phyloP scores from a whole-genome alignment of 495 filamentous ascomycete species.

The Pyrenopolyporus hunteri region DNA sequence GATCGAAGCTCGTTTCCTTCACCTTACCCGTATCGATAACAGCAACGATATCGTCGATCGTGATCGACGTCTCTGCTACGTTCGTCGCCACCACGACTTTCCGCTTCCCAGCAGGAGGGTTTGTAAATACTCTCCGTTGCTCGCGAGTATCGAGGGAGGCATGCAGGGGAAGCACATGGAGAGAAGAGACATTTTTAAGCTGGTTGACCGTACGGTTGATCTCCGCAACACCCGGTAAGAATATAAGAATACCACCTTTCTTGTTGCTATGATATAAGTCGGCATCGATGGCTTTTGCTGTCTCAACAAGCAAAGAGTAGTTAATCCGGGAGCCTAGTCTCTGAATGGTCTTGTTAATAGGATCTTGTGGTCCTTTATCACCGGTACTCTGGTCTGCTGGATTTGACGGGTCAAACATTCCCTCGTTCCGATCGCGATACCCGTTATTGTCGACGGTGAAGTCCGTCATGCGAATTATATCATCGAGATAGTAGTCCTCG shows the following conservation, averaged over 20 bases:
- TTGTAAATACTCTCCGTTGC: slow-evolving; percentile 83
- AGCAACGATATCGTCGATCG: slow-evolving; percentile 94
- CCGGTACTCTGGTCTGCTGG: slow-evolving; percentile 12
- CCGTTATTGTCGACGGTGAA: slow-evolving; percentile 60
- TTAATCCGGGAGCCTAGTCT: slow-evolving; percentile 87
- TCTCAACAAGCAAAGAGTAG: slow-evolving; percentile 83
- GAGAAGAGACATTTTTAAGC: slow-evolving; percentile 69
- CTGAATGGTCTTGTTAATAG: slow-evolving; percentile 70
- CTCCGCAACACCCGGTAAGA: slow-evolving; percentile 84
- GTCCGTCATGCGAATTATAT: slow-evolving; percentile 79
- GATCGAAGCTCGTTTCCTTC: slow-evolving; percentile 95
- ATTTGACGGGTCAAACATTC: slow-evolving; percentile 44
- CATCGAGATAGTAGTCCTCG: slow-evolving; percentile 87
- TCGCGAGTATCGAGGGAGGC: slow-evolving; percentile 87
- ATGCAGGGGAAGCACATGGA: slow-evolving; percentile 86
- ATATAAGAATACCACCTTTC: slow-evolving; percentile 89
- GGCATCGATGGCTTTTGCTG: slow-evolving; percentile 78
- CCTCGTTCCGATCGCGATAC: slow-evolving; percentile 41
- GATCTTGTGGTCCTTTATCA: slow-evolving; percentile 41
- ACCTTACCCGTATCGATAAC: slow-evolving; percentile 95
- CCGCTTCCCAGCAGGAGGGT: slow-evolving; percentile 75
- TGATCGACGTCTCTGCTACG: slow-evolving; percentile 97
- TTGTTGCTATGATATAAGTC: slow-evolving; percentile 64
- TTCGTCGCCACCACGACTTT: slow-evolving; percentile 96
- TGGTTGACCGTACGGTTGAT: slow-evolving; percentile 81